Evolutionary conservation across 257 asterid species (phyloP).

Genomic region (Solanum chaucha): DNA sequence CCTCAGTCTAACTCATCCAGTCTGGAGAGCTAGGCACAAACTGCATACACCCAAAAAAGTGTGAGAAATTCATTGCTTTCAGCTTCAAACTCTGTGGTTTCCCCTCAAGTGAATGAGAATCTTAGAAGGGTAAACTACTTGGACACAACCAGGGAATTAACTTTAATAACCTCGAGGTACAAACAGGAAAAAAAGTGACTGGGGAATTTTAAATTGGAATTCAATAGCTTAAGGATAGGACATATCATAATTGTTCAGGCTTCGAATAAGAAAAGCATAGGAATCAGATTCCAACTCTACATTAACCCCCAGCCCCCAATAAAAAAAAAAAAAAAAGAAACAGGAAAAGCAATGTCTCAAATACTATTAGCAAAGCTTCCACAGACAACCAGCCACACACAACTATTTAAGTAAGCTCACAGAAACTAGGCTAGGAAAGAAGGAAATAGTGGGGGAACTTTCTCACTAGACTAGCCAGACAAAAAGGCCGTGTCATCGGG

Average conservation of each 20-base stretch:
- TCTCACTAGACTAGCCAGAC: background rate
- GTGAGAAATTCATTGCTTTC: background rate
- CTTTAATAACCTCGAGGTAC: background rate
- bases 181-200: background rate
- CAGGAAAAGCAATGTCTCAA: background rate
- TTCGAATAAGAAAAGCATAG: background rate
- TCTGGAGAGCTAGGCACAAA: slow-evolving; percentile 67
- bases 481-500: background rate
- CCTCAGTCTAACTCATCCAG: slow-evolving; percentile 45
- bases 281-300: background rate
- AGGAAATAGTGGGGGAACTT: background rate
- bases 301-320: background rate
- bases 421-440: background rate
- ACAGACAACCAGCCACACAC: background rate
- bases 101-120: background rate
- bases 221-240: background rate
- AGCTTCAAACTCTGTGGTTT: background rate
- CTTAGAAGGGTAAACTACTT: background rate
- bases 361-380: background rate
- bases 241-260: background rate
- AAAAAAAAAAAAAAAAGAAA: background rate
- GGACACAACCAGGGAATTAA: background rate
- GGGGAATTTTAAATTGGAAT: background rate
- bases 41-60: slow-evolving; percentile 22
- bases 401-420: background rate